These are phyloP conservation scores for Dalbergia oliveri DNA, from an alignment of 306 rosid genomes.

Conservation along the genomic window DNA sequence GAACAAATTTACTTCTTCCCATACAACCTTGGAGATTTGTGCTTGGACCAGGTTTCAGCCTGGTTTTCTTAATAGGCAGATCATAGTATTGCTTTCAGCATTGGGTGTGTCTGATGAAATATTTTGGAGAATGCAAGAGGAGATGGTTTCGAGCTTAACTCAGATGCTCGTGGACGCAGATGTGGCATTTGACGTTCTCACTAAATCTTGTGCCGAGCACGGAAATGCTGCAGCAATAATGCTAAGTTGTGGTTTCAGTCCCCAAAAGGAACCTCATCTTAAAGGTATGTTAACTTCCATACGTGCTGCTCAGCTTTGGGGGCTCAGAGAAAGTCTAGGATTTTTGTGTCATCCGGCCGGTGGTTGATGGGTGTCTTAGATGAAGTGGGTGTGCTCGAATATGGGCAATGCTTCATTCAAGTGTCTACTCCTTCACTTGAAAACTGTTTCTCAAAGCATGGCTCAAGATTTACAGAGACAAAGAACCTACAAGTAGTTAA, in stretches of 20 bases:
- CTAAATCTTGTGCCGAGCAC: slow-evolving; percentile 81
- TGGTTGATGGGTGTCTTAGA: slow-evolving; percentile 94
- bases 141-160: slow-evolving; percentile 68
- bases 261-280: slow-evolving; percentile 85
- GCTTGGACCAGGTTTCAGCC: slow-evolving; percentile 94
- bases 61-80: slow-evolving; percentile 87
- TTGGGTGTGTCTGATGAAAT: slow-evolving; percentile 67
- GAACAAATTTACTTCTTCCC: slow-evolving; percentile 70
- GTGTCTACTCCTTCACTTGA: slow-evolving; percentile 78
- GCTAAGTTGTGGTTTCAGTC: slow-evolving; percentile 93
- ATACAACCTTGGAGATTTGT: slow-evolving; percentile 78
- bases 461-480: slow-evolving; percentile 66
- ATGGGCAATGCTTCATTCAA: slow-evolving; percentile 88
- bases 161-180: slow-evolving; percentile 69
- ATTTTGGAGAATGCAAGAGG: slow-evolving; percentile 86
- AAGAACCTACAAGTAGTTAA: slow-evolving; percentile 64
- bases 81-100: slow-evolving; percentile 76
- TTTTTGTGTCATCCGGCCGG: slow-evolving; percentile 81
- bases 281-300: slow-evolving; percentile 80
- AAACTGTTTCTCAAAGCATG: slow-evolving; percentile 85
- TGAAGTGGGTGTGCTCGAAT: slow-evolving; percentile 72
- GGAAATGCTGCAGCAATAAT: slow-evolving; percentile 89
- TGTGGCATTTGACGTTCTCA: slow-evolving; percentile 80
- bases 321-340: slow-evolving; percentile 87
- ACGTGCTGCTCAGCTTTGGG: slow-evolving; percentile 88